Base-by-base conservation (phyloP, 495 filamentous ascomycete species). In the Bombardia bombarda region DNA sequence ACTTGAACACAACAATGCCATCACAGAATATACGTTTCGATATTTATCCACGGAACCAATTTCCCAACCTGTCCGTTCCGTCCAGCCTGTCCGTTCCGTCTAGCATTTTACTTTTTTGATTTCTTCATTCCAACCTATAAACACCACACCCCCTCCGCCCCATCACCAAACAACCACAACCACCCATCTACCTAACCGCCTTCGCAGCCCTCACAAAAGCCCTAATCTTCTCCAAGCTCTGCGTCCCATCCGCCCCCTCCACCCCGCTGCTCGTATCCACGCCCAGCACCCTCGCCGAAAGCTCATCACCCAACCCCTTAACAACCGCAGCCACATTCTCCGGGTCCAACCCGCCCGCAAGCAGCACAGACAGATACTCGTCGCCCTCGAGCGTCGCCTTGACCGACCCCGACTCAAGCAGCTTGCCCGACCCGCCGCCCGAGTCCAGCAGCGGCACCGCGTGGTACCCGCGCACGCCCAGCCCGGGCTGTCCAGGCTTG, bases 191-290 rank as follows among this genome's bases (percentile, higher is more conserved):
- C 46, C 65, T 57, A 42, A 70, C 62, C 12, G 54, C 52, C 65
- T 89, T 94, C 1, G 79, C 86, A 32, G 77, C 79, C 52, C 70
- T 68, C 7, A 97, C 74, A 63, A 99, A 99, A 9, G 68, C 78
- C 47, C 70, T 67, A 43, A 99, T 96, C 68, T 86, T 93, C 42
- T 81, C 77, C 38, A 88, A 35, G 62, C 83, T 84, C 57, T 99
- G 93, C 54, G 69, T 61, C 7, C 90, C 92, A 50, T 84, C 75
- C 19, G 76, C 77, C n/a, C n/a, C n/a, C 68, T 98, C 92, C 10
- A 99, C 87, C 0, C 92, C 92, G 53, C 86, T 93, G 56, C 88
- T 94, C 4, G 95, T 86, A 69, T 99, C 92, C 28, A 99, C 82
- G 2, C 81, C 90, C 28, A 86, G 66, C 3, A 97, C 77, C 53